A percentile compares a stretch with the other conserved stretches of the same genome.
Conservation (phyloP, 805 yeast species). For the Candida tibetensis region DNA sequence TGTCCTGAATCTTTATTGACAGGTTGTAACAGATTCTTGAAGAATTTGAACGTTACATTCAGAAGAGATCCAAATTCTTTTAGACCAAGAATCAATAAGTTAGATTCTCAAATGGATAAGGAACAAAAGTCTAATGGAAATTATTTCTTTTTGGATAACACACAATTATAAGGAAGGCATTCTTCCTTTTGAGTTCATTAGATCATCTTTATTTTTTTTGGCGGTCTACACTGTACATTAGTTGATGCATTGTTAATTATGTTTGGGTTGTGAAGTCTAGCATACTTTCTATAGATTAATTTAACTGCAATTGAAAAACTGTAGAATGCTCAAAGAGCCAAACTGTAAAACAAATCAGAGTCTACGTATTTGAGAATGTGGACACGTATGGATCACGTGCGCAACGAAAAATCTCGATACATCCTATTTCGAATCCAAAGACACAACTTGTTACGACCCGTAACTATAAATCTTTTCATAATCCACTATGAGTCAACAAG, state of each 20-base stretch:
- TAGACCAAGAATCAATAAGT: constrained; percentile 98
- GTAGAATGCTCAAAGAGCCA: too few species aligned
- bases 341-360: too few species aligned
- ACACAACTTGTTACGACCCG: background rate
- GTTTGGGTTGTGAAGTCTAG: background rate
- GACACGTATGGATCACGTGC: background rate
- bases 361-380: too few species aligned
- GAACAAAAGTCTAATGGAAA: constrained; percentile 92
- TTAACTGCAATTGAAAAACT: background rate
- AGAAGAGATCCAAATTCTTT: constrained; percentile 98
- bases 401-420: too few species aligned
- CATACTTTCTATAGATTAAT: background rate
- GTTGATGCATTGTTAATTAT: constrained; percentile 2
- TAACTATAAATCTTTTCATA: too few species aligned
- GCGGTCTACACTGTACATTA: constrained; percentile 12
- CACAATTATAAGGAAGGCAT: too few species aligned
- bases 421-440: too few species aligned
- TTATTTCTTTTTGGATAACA: constrained; percentile 89
- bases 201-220: constrained; percentile 3
- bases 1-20: constrained; percentile 91
- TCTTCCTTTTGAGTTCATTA: constrained; percentile 19
- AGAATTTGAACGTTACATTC: constrained; percentile 95
- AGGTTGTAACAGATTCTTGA: constrained; percentile 95
- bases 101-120: constrained; percentile 98
- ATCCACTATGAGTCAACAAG: constrained; percentile 1